phyloP scores from a whole-genome alignment of 495 filamentous ascomycete species.

The Polyplosphaeria fusca region DNA sequence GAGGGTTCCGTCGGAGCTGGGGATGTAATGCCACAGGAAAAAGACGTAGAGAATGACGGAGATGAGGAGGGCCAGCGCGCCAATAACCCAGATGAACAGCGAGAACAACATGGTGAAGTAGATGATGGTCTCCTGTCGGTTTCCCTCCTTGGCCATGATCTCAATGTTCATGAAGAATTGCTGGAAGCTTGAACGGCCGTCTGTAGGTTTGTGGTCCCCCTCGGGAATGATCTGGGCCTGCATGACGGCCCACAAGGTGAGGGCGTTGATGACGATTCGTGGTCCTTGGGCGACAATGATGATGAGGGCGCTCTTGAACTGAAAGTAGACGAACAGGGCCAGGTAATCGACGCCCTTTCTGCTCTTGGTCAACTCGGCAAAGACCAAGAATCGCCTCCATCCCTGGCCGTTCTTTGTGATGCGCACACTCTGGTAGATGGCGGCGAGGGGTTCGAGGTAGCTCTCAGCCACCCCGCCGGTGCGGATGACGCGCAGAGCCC shows the following conservation, averaged over 20 bases:
- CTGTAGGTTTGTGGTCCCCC: conserved; percentile 49
- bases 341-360: conserved; percentile 88
- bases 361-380: conserved; percentile 85
- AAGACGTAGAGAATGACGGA: conserved; percentile 74
- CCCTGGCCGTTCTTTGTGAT: conserved; percentile 61
- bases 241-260: conserved; percentile 81
- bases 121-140: conserved; percentile 74
- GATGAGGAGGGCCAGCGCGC: conserved; percentile 67
- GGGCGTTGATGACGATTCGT: conserved; percentile 80
- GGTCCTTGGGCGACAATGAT: conserved; percentile 86
- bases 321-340: conserved; percentile 90
- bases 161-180: conserved; percentile 61
- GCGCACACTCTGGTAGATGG: conserved; percentile 74
- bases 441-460: conserved; percentile 83
- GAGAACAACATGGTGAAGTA: conserved; percentile 89
- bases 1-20: conserved; percentile 70
- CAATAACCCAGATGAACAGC: conserved; percentile 82
- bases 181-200: conserved; percentile 44
- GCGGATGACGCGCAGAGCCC: conserved; percentile 73
- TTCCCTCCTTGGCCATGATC: conserved; percentile 58
- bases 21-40: conserved; percentile 89
- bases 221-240: conserved; percentile 63
- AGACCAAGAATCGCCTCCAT: conserved; percentile 87
- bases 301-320: conserved; percentile 92
- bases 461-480: conserved; percentile 83